phyloP scores from a whole-genome alignment of 2,329 filamentous ascomycete genomes.

The Rhinocladiella mackenziei region DNA sequence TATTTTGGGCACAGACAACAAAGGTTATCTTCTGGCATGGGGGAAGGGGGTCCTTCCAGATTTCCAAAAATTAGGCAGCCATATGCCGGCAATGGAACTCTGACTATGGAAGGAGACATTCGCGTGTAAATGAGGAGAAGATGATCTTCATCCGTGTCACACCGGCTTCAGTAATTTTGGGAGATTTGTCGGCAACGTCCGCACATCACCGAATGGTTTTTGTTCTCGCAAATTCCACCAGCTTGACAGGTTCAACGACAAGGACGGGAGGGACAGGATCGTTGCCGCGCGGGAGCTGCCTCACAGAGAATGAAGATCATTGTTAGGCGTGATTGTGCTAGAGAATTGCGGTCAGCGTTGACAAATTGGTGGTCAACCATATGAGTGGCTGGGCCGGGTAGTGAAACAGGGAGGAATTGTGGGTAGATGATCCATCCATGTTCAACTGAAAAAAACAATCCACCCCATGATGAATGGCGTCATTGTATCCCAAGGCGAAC shows the following conservation, averaged over 20 bases:
- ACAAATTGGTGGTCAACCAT: slow-evolving; percentile 5
- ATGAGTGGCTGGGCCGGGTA: slow-evolving; percentile 2
- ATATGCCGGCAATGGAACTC: slow-evolving; percentile 20
- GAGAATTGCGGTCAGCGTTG: background rate
- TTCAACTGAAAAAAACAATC: slow-evolving; percentile 11
- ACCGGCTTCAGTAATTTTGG: background rate
- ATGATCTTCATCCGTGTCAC: slow-evolving; percentile 9
- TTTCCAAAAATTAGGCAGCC: slow-evolving; percentile 19
- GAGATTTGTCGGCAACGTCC: background rate
- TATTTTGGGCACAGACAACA: slow-evolving; percentile 11
- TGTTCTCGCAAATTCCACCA: background rate
- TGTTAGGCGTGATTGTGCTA: background rate
- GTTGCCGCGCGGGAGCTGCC: slow-evolving; percentile 15
- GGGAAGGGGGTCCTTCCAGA: slow-evolving; percentile 6
- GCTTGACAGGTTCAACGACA: background rate
- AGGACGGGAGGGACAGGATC: background rate
- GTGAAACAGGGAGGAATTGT: slow-evolving; percentile 15
- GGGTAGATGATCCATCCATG: slow-evolving; percentile 13
- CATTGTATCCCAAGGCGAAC: slow-evolving; percentile 6
- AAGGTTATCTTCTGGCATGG: background rate
- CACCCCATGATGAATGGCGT: slow-evolving; percentile 13
- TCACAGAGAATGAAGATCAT: slow-evolving; percentile 9
- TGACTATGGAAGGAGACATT: slow-evolving; percentile 21
- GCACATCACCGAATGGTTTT: background rate
- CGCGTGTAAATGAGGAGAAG: slow-evolving; percentile 20